phyloP scores from a whole-genome alignment of 2,329 filamentous ascomycete species.

The Paecilomyces niveus region DNA sequence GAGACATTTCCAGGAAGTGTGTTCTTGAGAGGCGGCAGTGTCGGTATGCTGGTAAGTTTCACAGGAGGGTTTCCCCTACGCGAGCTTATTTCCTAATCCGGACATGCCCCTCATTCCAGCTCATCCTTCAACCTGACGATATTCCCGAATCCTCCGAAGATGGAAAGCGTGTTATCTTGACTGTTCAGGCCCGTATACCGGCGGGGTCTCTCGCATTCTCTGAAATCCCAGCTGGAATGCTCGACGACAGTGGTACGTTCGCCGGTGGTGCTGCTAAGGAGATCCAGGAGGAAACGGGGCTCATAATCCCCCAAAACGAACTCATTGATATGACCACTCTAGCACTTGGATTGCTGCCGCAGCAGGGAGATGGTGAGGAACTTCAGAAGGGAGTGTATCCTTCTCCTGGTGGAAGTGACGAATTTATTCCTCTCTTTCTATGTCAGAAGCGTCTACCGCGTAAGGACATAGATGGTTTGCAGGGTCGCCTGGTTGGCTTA shows the following conservation, averaged over 20 bases:
- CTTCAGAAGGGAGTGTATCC: constrained; percentile 48
- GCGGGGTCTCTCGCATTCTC: constrained; percentile 48
- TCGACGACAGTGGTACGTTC: constrained; percentile 49
- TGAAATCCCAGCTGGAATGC: constrained; percentile 56
- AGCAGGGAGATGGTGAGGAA: constrained; percentile 22
- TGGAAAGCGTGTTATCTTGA: constrained; percentile 46
- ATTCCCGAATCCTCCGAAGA: constrained; percentile 31
- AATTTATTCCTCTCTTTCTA: constrained; percentile 52
- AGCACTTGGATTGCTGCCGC: constrained; percentile 26
- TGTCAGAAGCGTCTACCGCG: constrained; percentile 47
- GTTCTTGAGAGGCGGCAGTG: constrained; percentile 52
- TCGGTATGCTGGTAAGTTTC: constrained; percentile 48
- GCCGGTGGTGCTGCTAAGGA: constrained; percentile 50
- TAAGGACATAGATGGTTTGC: constrained; percentile 42
- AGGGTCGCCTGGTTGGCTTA: constrained; percentile 49
- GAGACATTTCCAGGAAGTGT: constrained; percentile 50
- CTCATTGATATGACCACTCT: constrained; percentile 50
- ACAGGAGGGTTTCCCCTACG: neutral
- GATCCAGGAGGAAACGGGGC: constrained; percentile 50
- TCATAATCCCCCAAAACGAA: constrained; percentile 44
- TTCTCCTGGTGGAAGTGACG: constrained; percentile 50
- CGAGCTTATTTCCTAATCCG: neutral
- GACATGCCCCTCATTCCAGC: constrained; percentile 24
- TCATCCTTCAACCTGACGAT: constrained; percentile 50
- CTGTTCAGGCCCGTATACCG: constrained; percentile 51